Evolutionary conservation across 305 asterid species (phyloP).

Genomic region (Nicotiana rustica): DNA sequence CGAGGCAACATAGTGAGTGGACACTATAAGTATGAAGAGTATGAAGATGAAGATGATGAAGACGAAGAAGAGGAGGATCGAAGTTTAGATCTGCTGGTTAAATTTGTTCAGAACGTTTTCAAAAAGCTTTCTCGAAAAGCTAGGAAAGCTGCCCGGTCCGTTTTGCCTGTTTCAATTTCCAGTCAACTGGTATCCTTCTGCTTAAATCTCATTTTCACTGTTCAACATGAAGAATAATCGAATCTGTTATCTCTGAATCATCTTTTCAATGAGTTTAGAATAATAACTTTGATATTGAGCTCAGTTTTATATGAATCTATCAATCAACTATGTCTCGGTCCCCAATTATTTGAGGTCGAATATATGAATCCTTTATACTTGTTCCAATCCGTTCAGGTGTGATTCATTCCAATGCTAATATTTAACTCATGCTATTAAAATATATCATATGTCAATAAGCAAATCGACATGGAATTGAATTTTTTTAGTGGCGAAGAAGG

Average conservation of each 20-base stretch:
- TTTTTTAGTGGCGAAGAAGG: background rate
- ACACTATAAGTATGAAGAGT: conserved; percentile 58
- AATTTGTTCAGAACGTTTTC: conserved; percentile 83
- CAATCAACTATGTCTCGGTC: background rate
- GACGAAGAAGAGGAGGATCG: conserved; percentile 87
- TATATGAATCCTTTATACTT: background rate
- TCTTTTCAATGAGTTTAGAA: background rate
- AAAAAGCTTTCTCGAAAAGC: conserved; percentile 83
- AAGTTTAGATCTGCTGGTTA: conserved; percentile 86
- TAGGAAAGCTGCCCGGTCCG: conserved; percentile 84
- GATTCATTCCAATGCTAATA: no score
- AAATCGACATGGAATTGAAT: background rate
- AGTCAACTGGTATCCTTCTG: conserved; percentile 64
- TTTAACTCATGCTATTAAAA: background rate
- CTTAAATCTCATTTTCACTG: background rate
- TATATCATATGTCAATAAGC: background rate
- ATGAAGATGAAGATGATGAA: conserved; percentile 69
- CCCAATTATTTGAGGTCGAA: background rate
- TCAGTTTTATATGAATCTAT: background rate
- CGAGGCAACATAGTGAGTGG: conserved; percentile 59
- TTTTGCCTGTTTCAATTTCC: conserved; percentile 80
- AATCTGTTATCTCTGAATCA: background rate
- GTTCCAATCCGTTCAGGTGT: background rate
- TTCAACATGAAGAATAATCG: background rate
- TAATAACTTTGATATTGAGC: background rate